A percentile compares a stretch with the other conserved stretches of the same genome.
Conservation (phyloP, 306 rosid species). For the Corylus americana region DNA sequence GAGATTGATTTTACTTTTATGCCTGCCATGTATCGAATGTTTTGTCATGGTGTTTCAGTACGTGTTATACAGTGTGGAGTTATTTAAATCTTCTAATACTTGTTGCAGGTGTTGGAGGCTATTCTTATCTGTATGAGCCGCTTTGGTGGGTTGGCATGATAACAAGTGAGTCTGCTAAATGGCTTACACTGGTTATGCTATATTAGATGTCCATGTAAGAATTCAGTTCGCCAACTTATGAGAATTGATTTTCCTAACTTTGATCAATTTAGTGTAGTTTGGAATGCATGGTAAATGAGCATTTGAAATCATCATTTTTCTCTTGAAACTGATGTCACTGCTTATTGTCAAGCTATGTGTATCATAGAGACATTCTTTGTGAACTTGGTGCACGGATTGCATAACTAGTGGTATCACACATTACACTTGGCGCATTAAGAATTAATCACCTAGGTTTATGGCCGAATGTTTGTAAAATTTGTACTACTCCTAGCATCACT, state of each 20-base stretch:
- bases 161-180: constrained; percentile 69
- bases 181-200: neutral
- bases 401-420: neutral
- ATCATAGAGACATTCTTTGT: neutral
- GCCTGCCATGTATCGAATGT: neutral
- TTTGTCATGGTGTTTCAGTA: neutral
- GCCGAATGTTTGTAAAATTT: neutral
- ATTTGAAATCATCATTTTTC: neutral
- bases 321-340: neutral
- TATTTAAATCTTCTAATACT: constrained; percentile 31
- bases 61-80: neutral
- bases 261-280: neutral
- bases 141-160: constrained; percentile 99
- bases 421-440: neutral
- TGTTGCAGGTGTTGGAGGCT: constrained; percentile 87
- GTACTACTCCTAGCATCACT: neutral
- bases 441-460: neutral
- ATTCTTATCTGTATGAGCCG: constrained; percentile 95
- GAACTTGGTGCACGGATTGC: neutral
- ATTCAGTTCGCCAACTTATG: neutral
- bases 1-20: neutral
- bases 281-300: neutral
- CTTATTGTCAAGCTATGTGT: neutral
- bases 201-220: neutral
- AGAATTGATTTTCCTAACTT: constrained; percentile 1